Conservation (phyloP, 1,284 basidiomycete species). For the Grifola frondosa region DNA sequence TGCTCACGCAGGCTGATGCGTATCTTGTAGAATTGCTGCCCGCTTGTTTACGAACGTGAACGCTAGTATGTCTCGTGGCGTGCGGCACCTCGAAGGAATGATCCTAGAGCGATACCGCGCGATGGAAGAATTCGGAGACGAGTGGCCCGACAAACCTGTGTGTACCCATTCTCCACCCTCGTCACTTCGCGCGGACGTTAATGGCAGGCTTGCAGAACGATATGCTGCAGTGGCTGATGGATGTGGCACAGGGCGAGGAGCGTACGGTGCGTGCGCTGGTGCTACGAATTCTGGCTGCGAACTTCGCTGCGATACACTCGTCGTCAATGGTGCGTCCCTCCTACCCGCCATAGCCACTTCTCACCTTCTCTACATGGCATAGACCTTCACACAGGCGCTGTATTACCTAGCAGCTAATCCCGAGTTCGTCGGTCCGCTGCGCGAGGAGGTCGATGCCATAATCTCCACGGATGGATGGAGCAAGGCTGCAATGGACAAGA, state of each 20-base stretch:
- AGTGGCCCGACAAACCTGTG: slow-evolving; percentile 18
- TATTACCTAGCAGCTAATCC: slow-evolving; percentile 41
- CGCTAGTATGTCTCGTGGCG: slow-evolving; percentile 2
- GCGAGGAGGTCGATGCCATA: slow-evolving; percentile 42
- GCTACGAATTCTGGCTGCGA: slow-evolving; percentile 22
- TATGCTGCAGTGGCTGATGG: slow-evolving; percentile 20
- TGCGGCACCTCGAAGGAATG: slow-evolving; percentile 3
- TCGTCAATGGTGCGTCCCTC: slow-evolving; percentile 26
- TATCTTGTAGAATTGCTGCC: neutral
- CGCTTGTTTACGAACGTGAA: slow-evolving; percentile 11
- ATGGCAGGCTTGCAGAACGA: slow-evolving; percentile 7
- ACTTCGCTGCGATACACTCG: slow-evolving; percentile 34
- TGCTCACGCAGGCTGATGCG: neutral
- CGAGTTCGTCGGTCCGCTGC: slow-evolving; percentile 37
- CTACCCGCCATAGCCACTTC: too few species aligned
- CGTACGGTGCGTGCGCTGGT: slow-evolving; percentile 11
- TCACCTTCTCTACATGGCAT: neutral
- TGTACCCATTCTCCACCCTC: neutral
- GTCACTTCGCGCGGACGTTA: neutral
- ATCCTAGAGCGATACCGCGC: slow-evolving; percentile 10
- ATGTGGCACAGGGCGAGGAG: slow-evolving; percentile 9
- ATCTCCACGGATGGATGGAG: slow-evolving; percentile 42
- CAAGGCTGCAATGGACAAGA: slow-evolving; percentile 39
- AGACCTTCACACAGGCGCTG: slow-evolving; percentile 40
- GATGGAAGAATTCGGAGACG: slow-evolving; percentile 10